Evolutionary conservation across 139 green algal genomes (phyloP).

Genomic region (Chlamydomonas sp.): DNA sequence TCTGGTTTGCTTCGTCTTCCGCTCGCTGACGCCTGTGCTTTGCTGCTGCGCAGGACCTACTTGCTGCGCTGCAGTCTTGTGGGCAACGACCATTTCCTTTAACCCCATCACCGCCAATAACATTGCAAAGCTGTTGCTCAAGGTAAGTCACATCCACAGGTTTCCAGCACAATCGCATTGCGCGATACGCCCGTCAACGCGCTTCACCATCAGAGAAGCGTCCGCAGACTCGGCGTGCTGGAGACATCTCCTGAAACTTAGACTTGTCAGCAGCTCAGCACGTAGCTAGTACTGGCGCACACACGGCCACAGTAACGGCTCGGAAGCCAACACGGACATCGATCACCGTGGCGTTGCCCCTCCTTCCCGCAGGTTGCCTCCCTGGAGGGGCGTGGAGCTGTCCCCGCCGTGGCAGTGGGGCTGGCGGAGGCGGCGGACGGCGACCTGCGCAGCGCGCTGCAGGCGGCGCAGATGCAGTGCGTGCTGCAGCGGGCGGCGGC

Average conservation of each 20-base stretch:
- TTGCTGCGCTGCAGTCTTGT: slow-evolving; percentile 53
- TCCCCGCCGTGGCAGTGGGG: slow-evolving; percentile 34
- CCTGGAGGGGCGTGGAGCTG: slow-evolving; percentile 37
- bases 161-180: too few relatives aligned
- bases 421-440: slow-evolving; percentile 50
- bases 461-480: slow-evolving; percentile 51
- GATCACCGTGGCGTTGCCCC: slow-evolving; percentile 13
- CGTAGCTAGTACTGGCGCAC: too few relatives aligned
- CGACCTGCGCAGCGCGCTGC: slow-evolving; percentile 59
- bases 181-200: too few relatives aligned
- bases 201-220: too few relatives aligned
- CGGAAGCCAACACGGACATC: not conserved
- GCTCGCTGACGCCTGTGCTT: not conserved
- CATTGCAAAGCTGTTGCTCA: slow-evolving; percentile 55
- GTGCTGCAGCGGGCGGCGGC: not conserved
- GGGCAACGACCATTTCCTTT: slow-evolving; percentile 66
- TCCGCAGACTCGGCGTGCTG: too few relatives aligned
- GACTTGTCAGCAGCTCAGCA: too few relatives aligned
- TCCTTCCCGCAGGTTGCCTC: slow-evolving; percentile 5
- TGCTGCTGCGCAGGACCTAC: slow-evolving; percentile 63
- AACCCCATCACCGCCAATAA: slow-evolving; percentile 68
- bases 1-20: too few relatives aligned
- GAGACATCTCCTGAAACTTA: too few relatives aligned
- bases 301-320: too few relatives aligned
- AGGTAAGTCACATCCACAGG: not conserved